Evolutionary conservation across 176 grass and related monocot genomes (phyloP).

Genomic region (Phyllostachys edulis): DNA sequence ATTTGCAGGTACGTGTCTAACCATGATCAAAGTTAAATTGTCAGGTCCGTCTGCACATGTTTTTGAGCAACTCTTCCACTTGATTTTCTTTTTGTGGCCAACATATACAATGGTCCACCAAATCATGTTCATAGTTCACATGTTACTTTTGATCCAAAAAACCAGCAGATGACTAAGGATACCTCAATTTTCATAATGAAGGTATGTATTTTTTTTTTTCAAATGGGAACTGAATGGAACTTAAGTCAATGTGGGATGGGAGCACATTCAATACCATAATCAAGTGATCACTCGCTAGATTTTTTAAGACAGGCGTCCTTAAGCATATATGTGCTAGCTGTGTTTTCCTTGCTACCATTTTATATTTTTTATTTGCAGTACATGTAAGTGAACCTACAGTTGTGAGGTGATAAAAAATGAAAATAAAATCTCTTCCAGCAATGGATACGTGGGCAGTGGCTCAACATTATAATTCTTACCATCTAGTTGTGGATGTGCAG

Average conservation of each 20-base stretch:
- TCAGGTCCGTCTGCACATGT: slow-evolving; percentile 36
- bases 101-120: slow-evolving; percentile 6
- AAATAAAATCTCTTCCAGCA: slow-evolving; percentile 3
- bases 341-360: background rate
- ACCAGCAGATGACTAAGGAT: background rate
- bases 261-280: slow-evolving; percentile 18
- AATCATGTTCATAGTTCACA: slow-evolving; percentile 6
- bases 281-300: background rate
- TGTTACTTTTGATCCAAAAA: slow-evolving; percentile 19
- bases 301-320: background rate
- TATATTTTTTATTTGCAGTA: background rate
- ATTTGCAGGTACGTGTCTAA: slow-evolving; percentile 61
- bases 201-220: background rate
- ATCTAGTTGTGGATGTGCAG: slow-evolving; percentile 57
- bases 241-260: background rate
- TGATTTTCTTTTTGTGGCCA: background rate
- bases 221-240: background rate
- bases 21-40: slow-evolving; percentile 53
- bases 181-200: slow-evolving; percentile 20
- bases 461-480: slow-evolving; percentile 21
- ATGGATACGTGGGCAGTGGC: background rate
- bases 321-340: background rate
- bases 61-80: slow-evolving; percentile 36
- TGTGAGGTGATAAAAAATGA: background rate
- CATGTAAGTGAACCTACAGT: background rate